Conservation (phyloP, 331 rosid genomes). For the Pyrus hybrid region DNA sequence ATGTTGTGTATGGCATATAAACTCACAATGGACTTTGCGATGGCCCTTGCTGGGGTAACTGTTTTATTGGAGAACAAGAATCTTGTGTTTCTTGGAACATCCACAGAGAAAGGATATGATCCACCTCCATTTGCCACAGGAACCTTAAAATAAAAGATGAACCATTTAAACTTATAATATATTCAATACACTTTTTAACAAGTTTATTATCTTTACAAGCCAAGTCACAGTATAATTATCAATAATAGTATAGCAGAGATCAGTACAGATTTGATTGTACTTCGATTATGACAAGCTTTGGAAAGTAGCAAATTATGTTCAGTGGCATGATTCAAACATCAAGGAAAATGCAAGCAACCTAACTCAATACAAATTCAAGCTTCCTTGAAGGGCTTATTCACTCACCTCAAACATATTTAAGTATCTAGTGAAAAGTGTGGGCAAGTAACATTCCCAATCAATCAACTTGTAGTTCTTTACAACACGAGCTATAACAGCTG, state of each 20-base stretch:
- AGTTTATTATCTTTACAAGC: background rate
- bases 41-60: slow-evolving; percentile 83
- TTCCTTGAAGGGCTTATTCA: slow-evolving; percentile 14
- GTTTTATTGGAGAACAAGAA: slow-evolving; percentile 89
- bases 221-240: background rate
- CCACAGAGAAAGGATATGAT: slow-evolving; percentile 82
- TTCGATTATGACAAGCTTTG: background rate
- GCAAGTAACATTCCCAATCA: slow-evolving; percentile 82
- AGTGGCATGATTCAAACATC: slow-evolving; percentile 1
- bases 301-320: background rate
- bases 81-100: slow-evolving; percentile 92
- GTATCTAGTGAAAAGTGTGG: slow-evolving; percentile 81
- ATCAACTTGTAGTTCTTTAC: slow-evolving; percentile 59
- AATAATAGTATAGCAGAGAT: background rate
- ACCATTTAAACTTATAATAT: background rate
- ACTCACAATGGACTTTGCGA: slow-evolving; percentile 90
- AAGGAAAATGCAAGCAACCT: background rate
- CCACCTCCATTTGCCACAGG: slow-evolving; percentile 99
- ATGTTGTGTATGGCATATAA: slow-evolving; percentile 5
- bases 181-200: background rate
- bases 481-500: slow-evolving; percentile 85
- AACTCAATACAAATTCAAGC: slow-evolving; percentile 10
- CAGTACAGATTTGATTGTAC: background rate
- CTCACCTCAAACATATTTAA: slow-evolving; percentile 98
- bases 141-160: slow-evolving; percentile 45